Evolutionary conservation across 2,329 filamentous ascomycete species (phyloP).

Genomic region (Dactylellina cionopaga): DNA sequence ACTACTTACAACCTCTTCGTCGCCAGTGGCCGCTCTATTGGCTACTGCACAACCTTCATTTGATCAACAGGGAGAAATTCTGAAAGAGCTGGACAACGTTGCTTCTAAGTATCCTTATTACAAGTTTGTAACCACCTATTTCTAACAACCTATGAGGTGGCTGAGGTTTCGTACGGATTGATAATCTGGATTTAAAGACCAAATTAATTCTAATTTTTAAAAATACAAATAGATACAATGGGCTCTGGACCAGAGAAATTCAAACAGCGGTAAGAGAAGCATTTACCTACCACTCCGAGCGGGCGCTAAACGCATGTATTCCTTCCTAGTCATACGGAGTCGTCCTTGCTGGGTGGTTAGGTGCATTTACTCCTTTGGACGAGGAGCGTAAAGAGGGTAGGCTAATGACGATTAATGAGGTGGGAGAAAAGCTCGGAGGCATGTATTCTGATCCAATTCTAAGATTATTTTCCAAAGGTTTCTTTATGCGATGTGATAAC

Average conservation of each 20-base stretch:
- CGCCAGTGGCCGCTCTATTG: slow-evolving; percentile 74
- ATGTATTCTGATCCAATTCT: slow-evolving; percentile 29
- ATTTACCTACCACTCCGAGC: neutral
- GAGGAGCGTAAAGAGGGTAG: slow-evolving; percentile 68
- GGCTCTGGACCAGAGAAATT: slow-evolving; percentile 82
- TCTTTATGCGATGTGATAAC: neutral
- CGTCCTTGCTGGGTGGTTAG: slow-evolving; percentile 78
- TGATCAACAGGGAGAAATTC: slow-evolving; percentile 74
- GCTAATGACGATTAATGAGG: slow-evolving; percentile 86
- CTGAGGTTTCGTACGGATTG: neutral
- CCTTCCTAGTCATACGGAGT: slow-evolving; percentile 67
- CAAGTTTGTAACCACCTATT: slow-evolving; percentile 70
- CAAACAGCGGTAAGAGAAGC: slow-evolving; percentile 74
- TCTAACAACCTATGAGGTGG: neutral
- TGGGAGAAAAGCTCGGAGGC: slow-evolving; percentile 81
- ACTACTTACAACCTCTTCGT: slow-evolving; percentile 37
- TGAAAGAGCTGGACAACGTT: slow-evolving; percentile 75
- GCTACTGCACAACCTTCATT: slow-evolving; percentile 76
- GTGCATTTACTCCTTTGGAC: slow-evolving; percentile 67
- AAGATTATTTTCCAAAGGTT: neutral
- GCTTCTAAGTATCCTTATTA: slow-evolving; percentile 94
- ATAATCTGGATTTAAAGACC: neutral
- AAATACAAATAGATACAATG: slow-evolving; percentile 74
- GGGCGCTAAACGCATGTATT: neutral
- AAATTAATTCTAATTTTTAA: neutral